Percentiles rank a stretch among this genome's conserved stretches.
Evolutionary conservation across 176 grass and related monocot genomes (phyloP).

Genomic region (Aegilops sharonensis): DNA sequence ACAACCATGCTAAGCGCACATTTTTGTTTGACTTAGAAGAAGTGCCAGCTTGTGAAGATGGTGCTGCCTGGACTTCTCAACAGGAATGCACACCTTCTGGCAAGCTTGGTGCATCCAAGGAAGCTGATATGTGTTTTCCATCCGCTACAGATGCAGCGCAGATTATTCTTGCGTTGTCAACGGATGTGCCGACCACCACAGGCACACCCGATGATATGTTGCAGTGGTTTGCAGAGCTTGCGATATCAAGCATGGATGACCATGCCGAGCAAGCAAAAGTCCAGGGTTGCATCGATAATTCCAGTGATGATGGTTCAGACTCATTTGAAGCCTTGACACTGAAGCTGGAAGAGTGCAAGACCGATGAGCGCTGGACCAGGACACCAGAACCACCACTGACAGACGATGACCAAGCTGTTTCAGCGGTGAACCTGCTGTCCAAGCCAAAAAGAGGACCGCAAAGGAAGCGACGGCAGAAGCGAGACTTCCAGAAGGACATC

Average conservation of each 20-base stretch:
- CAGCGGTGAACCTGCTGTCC: conserved; percentile 45
- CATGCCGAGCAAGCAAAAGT: conserved; percentile 7
- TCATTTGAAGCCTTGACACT: conserved; percentile 79
- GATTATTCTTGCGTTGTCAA: conserved; percentile 70
- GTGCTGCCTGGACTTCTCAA: neutral
- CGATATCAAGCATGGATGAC: conserved; percentile 30
- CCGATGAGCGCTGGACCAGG: conserved; percentile 57
- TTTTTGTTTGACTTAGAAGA: conserved; percentile 55
- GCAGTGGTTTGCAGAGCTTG: conserved; percentile 66
- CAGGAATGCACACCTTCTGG: no score
- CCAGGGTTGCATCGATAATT: conserved; percentile 13
- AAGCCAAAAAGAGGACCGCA: conserved; percentile 61
- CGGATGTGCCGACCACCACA: conserved; percentile 23
- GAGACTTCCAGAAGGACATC: conserved; percentile 88
- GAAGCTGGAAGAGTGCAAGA: conserved; percentile 75
- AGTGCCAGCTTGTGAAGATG: conserved; percentile 36
- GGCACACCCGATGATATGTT: conserved; percentile 37
- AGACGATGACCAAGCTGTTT: conserved; percentile 48
- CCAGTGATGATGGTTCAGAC: conserved; percentile 54
- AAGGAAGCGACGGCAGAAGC: conserved; percentile 69
- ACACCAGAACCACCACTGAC: conserved; percentile 21
- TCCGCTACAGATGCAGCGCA: conserved; percentile 47
- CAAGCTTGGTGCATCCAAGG: no score
- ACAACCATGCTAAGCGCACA: conserved; percentile 33
- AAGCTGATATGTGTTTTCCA: no score